Evolutionary conservation across 192 early-diverging fungal species (phyloP), one percentile per base, ranked within the genome.

Genomic region (Kickxella alabastrina): DNA sequence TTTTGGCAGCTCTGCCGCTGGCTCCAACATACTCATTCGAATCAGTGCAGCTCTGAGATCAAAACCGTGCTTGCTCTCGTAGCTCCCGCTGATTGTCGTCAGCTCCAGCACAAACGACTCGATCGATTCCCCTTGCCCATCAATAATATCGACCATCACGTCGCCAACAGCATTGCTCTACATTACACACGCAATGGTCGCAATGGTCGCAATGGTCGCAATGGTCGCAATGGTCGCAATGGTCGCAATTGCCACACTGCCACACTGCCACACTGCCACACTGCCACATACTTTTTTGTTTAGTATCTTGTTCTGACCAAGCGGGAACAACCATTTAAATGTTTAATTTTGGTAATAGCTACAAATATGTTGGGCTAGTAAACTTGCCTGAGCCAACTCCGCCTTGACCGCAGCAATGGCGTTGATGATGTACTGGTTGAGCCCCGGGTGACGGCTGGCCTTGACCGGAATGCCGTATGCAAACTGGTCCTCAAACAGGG

Each of bases 381-480:
- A n/a, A 29, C 46, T 44, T 68, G 70, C 80, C 62, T 77, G 46
- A 18, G 31, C 45, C 12, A 82, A 15, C 31, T 72, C 56, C 4
- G 63, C 25, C 25, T 63, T 73, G 15, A 71, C 62, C n/a, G 74
- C 65, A 4, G 31, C 25, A 2, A 82, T 67, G 4, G 66, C 58
- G 29, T 75, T 61, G 21, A 19, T 12, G 25, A 82, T 74, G 43
- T 82, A 79, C 19, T 42, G 43, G 55, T 71, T 77, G 29, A 82
- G 67, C 48, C 63, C 73, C 5, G 80, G 80, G 49, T 82, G 77
- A 27, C 61, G 54, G 21, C 69, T 71, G 46, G 69, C 69, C 29
- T 79, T 68, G 36, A 82, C 80, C 6, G 77, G 70, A 12, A 77
- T 59, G 17, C 76, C 68, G 34, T 70, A 77, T 15, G 75, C 75